Conservation (phyloP, 2,329 filamentous ascomycete genomes). For the Pseudofabraea citricarpa region DNA sequence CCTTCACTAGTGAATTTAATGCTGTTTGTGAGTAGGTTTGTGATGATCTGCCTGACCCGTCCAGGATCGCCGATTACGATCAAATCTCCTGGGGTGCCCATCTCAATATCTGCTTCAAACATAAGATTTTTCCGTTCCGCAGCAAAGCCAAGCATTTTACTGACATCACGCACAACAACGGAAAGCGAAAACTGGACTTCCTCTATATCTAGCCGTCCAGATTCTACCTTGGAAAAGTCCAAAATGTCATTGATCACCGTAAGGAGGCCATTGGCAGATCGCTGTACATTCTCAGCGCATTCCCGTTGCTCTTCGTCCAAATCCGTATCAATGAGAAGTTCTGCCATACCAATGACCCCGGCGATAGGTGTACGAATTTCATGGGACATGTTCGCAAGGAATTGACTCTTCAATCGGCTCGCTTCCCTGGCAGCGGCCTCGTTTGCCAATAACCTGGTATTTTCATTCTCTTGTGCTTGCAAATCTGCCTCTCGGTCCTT, state of each 20-base stretch:
- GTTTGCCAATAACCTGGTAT: constrained; percentile 65
- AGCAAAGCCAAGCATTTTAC: constrained; percentile 82
- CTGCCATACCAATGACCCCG: constrained; percentile 76
- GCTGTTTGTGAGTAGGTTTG: constrained; percentile 71
- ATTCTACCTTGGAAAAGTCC: constrained; percentile 84
- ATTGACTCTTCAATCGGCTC: constrained; percentile 74
- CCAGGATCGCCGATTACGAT: constrained; percentile 85
- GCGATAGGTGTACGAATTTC: constrained; percentile 76
- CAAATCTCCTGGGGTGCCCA: constrained; percentile 58
- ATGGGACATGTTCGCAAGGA: constrained; percentile 78
- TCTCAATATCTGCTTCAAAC: constrained; percentile 58
- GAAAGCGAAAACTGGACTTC: constrained; percentile 76
- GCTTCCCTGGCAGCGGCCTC: constrained; percentile 77
- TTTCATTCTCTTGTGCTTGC: constrained; percentile 61
- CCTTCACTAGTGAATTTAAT: constrained; percentile 72
- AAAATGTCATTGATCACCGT: constrained; percentile 90
- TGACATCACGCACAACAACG: constrained; percentile 71
- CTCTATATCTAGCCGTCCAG: constrained; percentile 71
- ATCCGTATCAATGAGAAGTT: constrained; percentile 64
- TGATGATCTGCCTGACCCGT: constrained; percentile 76
- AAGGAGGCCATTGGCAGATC: constrained; percentile 74
- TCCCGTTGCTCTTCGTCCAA: constrained; percentile 68
- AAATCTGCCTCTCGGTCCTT: constrained; percentile 60
- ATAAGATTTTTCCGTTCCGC: constrained; percentile 74
- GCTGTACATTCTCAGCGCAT: constrained; percentile 72